Base-by-base conservation (phyloP, 352 stramenopile genomes). In the Pelagophyceae sp. region DNA sequence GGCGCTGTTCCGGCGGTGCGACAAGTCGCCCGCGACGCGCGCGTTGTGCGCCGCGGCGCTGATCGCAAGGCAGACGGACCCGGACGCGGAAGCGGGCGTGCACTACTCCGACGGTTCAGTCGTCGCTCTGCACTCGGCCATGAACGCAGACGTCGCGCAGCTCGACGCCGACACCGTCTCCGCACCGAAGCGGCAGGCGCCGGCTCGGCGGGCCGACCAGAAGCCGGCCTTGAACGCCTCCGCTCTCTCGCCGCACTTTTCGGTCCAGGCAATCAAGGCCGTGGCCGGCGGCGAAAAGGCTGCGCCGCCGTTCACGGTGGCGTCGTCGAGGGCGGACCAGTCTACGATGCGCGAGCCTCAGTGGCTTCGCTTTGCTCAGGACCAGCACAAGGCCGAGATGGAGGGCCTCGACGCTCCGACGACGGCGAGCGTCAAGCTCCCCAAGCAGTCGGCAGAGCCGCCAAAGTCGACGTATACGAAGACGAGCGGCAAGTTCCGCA, bases 31-130 rank as follows among this genome's bases (percentile, higher is more conserved):
- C 11, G 19, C 15, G 61, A 71, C 61, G 31, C 61, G 61, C n/a
- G 38, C 6, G 11, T 38, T 71, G 19, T 71, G 61, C 61, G 61
- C 61, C 61, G 29, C 61, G 31, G 61, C 61, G 29, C 61, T 71
- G 11, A 71, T 71, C 61, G 61, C 61, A 38, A 3, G 61, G 5
- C 61, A 71, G 33, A 54, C 45, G 11, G 45, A 54, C 45, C 11
- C 45, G 11, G 11, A 11, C 11, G 31, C 37, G 6, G 2, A 71
- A 31, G 61, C 6, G 3, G 29, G 3, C 29, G 61, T 31, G 3
- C 61, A 71, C 61, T 71, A 71, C 33, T 71, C 61, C 3, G 61
- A 71, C 61, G 61, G 61, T 3, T 71, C 61, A 2, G 61, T 71
- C 29, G 33, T 37, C 61, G 61, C 61, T 1, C 61, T 71, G n/a